These are phyloP conservation scores for Trifolium subterraneum DNA, from an alignment of 306 rosid genomes.

Conservation along the genomic window DNA sequence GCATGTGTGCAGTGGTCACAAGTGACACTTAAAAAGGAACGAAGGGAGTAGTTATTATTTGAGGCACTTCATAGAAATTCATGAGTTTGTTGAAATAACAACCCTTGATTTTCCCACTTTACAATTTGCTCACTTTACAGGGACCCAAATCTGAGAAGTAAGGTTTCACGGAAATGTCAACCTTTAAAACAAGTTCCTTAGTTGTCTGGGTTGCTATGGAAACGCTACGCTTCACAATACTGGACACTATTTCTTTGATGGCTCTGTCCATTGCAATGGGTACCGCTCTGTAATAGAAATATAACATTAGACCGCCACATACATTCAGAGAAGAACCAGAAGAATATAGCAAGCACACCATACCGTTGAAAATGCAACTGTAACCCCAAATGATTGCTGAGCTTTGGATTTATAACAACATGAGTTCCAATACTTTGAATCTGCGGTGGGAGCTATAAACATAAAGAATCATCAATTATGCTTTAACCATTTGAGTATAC, in stretches of 20 bases:
- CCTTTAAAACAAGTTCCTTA: constrained; percentile 98
- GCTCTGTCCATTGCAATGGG: constrained; percentile 98
- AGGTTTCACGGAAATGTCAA: constrained; percentile 38
- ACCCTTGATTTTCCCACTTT: constrained; percentile 6
- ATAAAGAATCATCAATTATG: constrained; percentile 33
- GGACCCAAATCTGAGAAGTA: background rate
- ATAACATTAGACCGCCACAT: constrained; percentile 32
- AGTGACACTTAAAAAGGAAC: too few relatives aligned
- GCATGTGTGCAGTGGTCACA: too few relatives aligned
- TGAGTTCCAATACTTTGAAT: constrained; percentile 86
- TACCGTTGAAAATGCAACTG: constrained; percentile 93
- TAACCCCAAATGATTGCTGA: constrained; percentile 68
- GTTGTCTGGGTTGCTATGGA: constrained; percentile 99
- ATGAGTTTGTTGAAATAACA: constrained; percentile 11
- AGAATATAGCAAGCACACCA: constrained; percentile 34
- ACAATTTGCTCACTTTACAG: background rate
- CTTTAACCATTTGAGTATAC: background rate
- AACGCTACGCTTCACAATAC: constrained; percentile 95
- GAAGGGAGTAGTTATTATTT: background rate
- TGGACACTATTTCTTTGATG: constrained; percentile 82
- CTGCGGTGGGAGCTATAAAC: constrained; percentile 69
- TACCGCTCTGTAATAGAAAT: constrained; percentile 62
- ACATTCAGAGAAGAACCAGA: constrained; percentile 30
- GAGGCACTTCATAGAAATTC: background rate
- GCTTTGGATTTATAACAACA: constrained; percentile 85